A percentile compares a stretch with the other conserved stretches of the same genome.
phyloP scores from a whole-genome alignment of 257 asterid genomes.

The Salvia rosmarinus region DNA sequence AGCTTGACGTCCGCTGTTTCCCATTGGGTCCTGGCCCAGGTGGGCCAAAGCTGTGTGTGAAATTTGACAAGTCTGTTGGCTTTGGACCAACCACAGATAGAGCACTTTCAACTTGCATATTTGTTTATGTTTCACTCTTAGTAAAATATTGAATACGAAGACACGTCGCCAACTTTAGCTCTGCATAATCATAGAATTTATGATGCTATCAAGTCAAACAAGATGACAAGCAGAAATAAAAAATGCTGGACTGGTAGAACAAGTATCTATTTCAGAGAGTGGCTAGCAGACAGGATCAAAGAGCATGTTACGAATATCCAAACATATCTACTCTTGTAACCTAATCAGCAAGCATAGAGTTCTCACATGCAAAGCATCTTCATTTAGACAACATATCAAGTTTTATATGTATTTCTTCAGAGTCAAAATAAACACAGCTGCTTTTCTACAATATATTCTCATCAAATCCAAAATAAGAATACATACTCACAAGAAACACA shows the following conservation, averaged over 20 bases:
- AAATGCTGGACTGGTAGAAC: neutral
- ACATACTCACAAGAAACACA: constrained; percentile 6
- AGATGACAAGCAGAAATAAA: neutral
- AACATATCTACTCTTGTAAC: neutral
- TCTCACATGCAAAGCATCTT: neutral
- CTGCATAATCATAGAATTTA: constrained; percentile 29
- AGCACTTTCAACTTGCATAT: constrained; percentile 89
- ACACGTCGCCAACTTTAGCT: constrained; percentile 19
- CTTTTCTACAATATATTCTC: neutral
- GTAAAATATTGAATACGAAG: neutral
- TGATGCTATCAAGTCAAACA: constrained; percentile 6
- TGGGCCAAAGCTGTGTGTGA: constrained; percentile 45
- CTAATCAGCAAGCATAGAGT: neutral
- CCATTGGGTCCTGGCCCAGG: constrained; percentile 59
- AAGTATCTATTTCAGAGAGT: neutral
- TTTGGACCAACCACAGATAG: constrained; percentile 80
- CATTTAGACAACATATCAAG: too few relatives aligned
- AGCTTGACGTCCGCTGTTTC: constrained; percentile 75
- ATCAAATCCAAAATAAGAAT: neutral
- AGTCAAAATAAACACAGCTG: neutral
- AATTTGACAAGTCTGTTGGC: constrained; percentile 69
- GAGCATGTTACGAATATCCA: neutral
- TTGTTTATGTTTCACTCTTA: constrained; percentile 31
- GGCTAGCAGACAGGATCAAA: neutral
- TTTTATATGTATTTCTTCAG: constrained; percentile 9